Base-by-base conservation (phyloP, 2,329 filamentous ascomycete species). In the Neocatenulostroma microsporum region DNA sequence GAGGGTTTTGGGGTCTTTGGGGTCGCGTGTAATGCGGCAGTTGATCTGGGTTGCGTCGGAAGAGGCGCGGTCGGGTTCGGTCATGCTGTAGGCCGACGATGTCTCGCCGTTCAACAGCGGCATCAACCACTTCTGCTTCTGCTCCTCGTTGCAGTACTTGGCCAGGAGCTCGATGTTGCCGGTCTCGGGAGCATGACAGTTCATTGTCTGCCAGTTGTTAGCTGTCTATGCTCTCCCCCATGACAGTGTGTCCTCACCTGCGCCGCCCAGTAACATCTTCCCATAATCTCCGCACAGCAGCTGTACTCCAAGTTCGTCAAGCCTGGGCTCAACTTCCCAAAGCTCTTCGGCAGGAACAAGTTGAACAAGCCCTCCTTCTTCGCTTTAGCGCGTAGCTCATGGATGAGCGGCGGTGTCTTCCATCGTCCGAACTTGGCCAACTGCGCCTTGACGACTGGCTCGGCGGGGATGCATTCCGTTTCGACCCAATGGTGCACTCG, bases 1-100 rank as follows among this genome's bases (percentile, higher is more conserved):
- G 57, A 91, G 95, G 51, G 87, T 77, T 54, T 89, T 76, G 4
- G 88, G 87, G 49, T 94, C 85, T 39, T 76, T 76, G 48, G 69
- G 74, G 57, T 96, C 94, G 41, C 72, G 74, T 58, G 95, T 69
- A 29, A 50, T 47, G 36, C 68, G 63, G 44, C 68, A 62, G n/a
- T 63, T 64, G 40, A 69, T 64, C 38, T 69, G 59, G 5, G 67
- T 69, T 9, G 66, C 67, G 45, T 69, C 66, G 6, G 62, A 67
- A 4, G 63, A 64, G 34, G 67, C 67, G 25, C 63, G 57, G 45
- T 69, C 63, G 14, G 67, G 67, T 46, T 70, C 67, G 3, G 67
- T 70, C 67, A 70, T 70, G 43, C 59, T 62, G 52, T 68, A 70
- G n/a, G 67, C 66, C 17, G 64, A 68, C 27, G 60, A 62, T 28